Base-by-base conservation (phyloP, 495 filamentous ascomycete genomes). In the Lophiotrema nucula region DNA sequence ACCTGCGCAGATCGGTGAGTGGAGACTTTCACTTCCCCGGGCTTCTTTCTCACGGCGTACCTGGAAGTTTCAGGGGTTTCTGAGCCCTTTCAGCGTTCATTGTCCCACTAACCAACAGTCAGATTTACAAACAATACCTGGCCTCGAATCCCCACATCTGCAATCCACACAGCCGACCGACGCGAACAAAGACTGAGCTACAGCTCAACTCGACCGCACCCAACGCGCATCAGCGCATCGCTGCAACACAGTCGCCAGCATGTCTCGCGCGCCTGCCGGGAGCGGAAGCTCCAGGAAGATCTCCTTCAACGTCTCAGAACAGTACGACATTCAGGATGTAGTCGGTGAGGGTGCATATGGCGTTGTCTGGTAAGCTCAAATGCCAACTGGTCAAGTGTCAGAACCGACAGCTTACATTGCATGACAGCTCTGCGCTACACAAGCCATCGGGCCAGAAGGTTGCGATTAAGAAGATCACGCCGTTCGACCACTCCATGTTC, bases 391-490 rank as follows among this genome's bases (percentile, higher is more conserved):
- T 38, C 25, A 2, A 31, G 31, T 21, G 2, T 13, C 38, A 24
- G 3, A 8, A 22, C 33, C 25, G 16, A 2, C 10, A 39, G 33
- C 60, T 63, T 35, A 63, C 37, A 8, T 12, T 6, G 39, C 12
- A 16, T 56, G 58, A n/a, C 62, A 96, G 92, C 77, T 99, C 95
- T 45, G 95, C 95, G 24, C 85, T 97, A 59, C 95, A 99, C 77
- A 97, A 97, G 78, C 95, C 95, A 4, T 97, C 95, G 2, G 86
- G 90, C 61, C 95, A 99, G 75, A 97, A 97, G 77, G 95, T 99
- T 47, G 95, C 95, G 25, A 99, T 99, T 78, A 99, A 99, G 79
- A 99, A 99, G 81, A 99, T 99, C 67, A 97, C 92, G 1, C 95
- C 93, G 0, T 97, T 97, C 75, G 93, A 98, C 64, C 92, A 97